Base-by-base conservation (phyloP, 2,329 filamentous ascomycete genomes). In the Colletotrichum graminicola region DNA sequence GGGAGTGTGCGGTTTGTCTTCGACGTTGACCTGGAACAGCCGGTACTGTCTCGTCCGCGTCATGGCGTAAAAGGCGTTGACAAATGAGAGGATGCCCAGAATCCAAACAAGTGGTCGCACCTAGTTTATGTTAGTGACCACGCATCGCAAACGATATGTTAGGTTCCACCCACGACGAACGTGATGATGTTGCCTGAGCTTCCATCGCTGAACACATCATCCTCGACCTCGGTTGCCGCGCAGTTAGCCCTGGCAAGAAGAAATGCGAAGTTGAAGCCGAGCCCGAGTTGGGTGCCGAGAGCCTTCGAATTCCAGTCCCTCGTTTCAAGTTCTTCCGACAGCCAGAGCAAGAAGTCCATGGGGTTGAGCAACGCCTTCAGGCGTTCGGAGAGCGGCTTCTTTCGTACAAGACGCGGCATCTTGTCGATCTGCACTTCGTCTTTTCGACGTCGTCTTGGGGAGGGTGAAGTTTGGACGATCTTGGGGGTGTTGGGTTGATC, bases 261-360 rank as follows among this genome's bases (percentile, higher is more conserved):
- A 79, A 97, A 95, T 41, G 92, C 75, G 51, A 97, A 82, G 81
- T 98, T 98, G 76, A 95, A 85, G 0, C 79, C 87, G 36, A 97
- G 76, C 6, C 94, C 95, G 23, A 97, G 84, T 62, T 93, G 91
- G 6, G 90, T 89, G 34, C 94, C 93, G 80, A 94, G 92, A 45
- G 90, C 84, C 75, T 93, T 92, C 26, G 95, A 94, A 76, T 98
- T 93, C 91, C 94, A 97, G 76, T 97, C 93, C 78, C 92, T 91
- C 36, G 94, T 94, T 79, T 98, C 95, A 72, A 99, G 88, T 82
- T 97, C 94, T 80, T 98, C 95, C 0, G 94, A 97, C 2, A 97
- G 82, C 93, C 94, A 97, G 23, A 99, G 89, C 65, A 96, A 84
- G 78, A 95, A 93, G 82, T 99, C 96, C 84, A 93, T 92, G 3